These are phyloP conservation scores for Pythium pectinolyticum DNA, from an alignment of 352 stramenopile genomes.

Conservation along the genomic window DNA sequence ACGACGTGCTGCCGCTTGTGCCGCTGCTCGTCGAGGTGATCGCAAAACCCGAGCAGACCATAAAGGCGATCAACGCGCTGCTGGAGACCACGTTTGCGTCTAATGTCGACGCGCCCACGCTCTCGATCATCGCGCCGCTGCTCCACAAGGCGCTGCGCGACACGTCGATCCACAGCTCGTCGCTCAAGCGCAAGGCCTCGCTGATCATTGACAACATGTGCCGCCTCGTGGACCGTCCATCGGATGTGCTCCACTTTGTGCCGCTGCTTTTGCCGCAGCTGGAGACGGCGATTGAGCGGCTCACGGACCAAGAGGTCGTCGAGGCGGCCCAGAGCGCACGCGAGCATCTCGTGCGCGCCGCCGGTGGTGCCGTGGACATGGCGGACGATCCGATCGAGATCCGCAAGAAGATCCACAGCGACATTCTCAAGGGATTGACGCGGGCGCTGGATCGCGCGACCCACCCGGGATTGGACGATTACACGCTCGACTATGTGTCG, in stretches of 20 bases:
- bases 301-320: conserved; percentile 92
- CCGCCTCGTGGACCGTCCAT: conserved; percentile 81
- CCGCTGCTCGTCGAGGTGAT: conserved; percentile 90
- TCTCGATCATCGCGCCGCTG: conserved; percentile 90
- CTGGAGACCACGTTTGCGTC: conserved; percentile 92
- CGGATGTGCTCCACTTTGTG: conserved; percentile 91
- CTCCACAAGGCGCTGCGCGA: conserved; percentile 90
- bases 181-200: conserved; percentile 89
- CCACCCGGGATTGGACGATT: conserved; percentile 50
- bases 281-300: conserved; percentile 88
- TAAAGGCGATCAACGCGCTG: conserved; percentile 89
- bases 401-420: conserved; percentile 46
- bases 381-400: conserved; percentile 62
- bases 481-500: conserved; percentile 58
- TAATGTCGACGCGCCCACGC: conserved; percentile 88
- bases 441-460: conserved; percentile 46
- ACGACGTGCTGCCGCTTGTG: conserved; percentile 88
- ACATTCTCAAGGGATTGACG: conserved; percentile 47
- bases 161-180: conserved; percentile 90
- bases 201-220: conserved; percentile 95
- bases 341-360: conserved; percentile 55
- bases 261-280: conserved; percentile 91
- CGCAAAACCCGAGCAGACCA: conserved; percentile 88
- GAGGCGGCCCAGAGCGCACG: conserved; percentile 60
- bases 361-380: conserved; percentile 47